Conservation (phyloP, 345 rosid genomes). For the Corchorus capsularis region DNA sequence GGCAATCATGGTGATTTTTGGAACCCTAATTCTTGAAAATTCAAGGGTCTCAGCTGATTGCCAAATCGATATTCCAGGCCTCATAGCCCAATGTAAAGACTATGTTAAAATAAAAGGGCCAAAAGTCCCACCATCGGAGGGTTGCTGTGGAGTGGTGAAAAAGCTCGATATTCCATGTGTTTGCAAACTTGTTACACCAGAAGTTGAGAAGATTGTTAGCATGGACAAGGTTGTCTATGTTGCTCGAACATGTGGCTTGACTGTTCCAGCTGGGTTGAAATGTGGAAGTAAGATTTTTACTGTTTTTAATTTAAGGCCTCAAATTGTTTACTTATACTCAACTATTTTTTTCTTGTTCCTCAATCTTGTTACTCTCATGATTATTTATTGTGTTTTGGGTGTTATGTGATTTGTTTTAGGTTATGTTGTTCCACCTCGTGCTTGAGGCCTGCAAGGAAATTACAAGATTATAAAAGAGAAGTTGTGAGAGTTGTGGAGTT, state of each 20-base stretch:
- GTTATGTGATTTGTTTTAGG: too few relatives aligned
- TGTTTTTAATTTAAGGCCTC: neutral
- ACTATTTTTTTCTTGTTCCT: too few relatives aligned
- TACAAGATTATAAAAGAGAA: too few relatives aligned
- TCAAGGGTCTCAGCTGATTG: neutral
- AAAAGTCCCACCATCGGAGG: slow-evolving; percentile 22
- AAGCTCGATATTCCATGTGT: slow-evolving; percentile 24
- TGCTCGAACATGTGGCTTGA: slow-evolving; percentile 35
- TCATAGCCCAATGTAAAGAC: slow-evolving; percentile 20
- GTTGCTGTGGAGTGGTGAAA: slow-evolving; percentile 34
- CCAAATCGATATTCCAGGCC: neutral
- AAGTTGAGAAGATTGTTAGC: slow-evolving; percentile 25
- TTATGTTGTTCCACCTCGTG: too few relatives aligned
- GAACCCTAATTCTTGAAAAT: neutral
- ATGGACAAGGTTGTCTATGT: slow-evolving; percentile 42
- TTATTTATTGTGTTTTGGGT: too few relatives aligned
- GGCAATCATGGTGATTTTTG: neutral
- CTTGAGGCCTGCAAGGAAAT: too few relatives aligned
- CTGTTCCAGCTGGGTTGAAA: slow-evolving; percentile 34
- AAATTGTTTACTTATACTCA: too few relatives aligned
- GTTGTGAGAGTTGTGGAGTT: too few relatives aligned
- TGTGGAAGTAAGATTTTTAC: slow-evolving; percentile 41
- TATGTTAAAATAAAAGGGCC: slow-evolving; percentile 26
- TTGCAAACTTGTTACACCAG: slow-evolving; percentile 27
- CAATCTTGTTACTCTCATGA: too few relatives aligned